Evolutionary conservation across 345 rosid species (phyloP), one percentile per base, ranked within the genome.

Genomic region (Salix arbutifolia): DNA sequence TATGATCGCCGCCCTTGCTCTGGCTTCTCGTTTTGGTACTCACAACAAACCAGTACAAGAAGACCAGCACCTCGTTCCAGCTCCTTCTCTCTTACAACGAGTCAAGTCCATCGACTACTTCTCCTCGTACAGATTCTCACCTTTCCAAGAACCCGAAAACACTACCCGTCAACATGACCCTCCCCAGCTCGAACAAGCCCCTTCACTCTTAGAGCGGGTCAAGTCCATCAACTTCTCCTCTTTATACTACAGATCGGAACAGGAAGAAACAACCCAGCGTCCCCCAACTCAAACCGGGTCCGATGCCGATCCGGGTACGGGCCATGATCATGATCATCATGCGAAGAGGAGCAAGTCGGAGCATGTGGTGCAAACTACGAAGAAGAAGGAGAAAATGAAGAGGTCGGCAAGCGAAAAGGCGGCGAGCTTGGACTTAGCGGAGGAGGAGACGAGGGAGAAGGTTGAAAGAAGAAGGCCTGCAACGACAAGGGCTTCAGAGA

Each of bases 361-460:
- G 40, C 67, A 81, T 35, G 76, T 69, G 65, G 85, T 11, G 17
- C 4, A 37, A 65, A 61, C 66, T 16, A 9, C 78, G 66, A 79
- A 40, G 65, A 70, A 37, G 68, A 17, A 9, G 72, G 62, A 72
- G 75, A 87, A 78, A 78, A 84, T 94, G 91, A 91, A 85, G 82
- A 94, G 88, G 81, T 90, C 94, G 1, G 90, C 88, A 4, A 92
- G 97, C 82, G 90, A 86, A 80, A 89, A 81, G 74, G 73, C 79
- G 25, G 77, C 37, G 71, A 14, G 13, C 67, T 56, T 65, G 50
- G 80, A 52, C 52, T 58, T 10, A 31, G 78, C 37, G 67, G 83
- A 68, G 65, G 74, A 74, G 40, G 78, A 61, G 48, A 74, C 33
- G 0, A 18, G 18, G 76, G 88, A 84, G 50, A 56, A 8, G 42